These are phyloP conservation scores for Anisodus acutangulus DNA, from an alignment of 257 asterid genomes.

Conservation along the genomic window DNA sequence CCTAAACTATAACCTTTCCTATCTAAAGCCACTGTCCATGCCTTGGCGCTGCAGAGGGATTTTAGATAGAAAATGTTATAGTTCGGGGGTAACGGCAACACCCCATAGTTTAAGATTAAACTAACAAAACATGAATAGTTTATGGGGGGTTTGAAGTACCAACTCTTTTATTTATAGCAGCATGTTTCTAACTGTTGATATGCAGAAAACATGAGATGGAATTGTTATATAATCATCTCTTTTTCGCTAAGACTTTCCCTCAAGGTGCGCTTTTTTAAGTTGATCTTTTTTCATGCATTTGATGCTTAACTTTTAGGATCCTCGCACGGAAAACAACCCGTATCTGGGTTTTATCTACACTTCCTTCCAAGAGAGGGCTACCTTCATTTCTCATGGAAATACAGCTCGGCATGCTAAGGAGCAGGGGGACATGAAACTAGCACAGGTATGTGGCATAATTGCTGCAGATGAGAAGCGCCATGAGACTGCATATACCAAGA, in stretches of 20 bases:
- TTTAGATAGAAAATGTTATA: too few relatives aligned
- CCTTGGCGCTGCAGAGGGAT: too few relatives aligned
- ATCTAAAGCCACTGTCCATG: too few relatives aligned
- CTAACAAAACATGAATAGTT: too few relatives aligned
- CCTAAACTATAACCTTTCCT: too few relatives aligned
- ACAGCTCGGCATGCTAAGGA: constrained; percentile 79
- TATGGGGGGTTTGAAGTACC: too few relatives aligned
- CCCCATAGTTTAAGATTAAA: too few relatives aligned
- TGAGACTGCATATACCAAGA: constrained; percentile 77
- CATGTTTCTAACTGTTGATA: constrained; percentile 1
- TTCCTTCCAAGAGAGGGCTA: constrained; percentile 81
- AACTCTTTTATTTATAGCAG: neutral
- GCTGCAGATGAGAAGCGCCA: constrained; percentile 88
- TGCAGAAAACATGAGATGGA: neutral
- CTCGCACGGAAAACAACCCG: constrained; percentile 81
- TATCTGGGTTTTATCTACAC: constrained; percentile 83
- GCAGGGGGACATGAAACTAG: constrained; percentile 70
- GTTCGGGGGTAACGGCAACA: too few relatives aligned
- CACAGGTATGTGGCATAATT: constrained; percentile 74
- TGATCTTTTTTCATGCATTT: neutral
- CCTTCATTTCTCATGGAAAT: constrained; percentile 81
- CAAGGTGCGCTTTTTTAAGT: neutral
- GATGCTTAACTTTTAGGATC: constrained; percentile 53
- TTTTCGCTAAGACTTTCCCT: neutral
- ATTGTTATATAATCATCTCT: constrained; percentile 2